Conservation (phyloP, 176 grass and related monocot genomes). For the Cymbopogon citratus region DNA sequence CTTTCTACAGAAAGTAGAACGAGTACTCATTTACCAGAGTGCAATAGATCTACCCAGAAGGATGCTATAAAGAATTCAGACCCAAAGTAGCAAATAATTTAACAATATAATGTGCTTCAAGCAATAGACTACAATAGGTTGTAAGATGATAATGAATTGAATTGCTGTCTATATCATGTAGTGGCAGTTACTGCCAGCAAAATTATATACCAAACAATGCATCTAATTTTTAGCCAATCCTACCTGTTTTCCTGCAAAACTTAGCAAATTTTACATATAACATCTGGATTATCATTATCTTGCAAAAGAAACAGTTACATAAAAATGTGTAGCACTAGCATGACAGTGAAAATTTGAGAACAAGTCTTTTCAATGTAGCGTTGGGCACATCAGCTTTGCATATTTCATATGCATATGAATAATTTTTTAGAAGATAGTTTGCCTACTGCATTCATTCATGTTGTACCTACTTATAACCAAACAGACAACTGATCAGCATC, state of each 20-base stretch:
- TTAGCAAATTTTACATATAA: not conserved
- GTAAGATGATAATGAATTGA: too few species aligned
- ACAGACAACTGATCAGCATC: too few species aligned
- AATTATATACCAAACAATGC: not conserved
- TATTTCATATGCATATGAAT: not conserved
- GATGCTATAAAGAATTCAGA: too few species aligned
- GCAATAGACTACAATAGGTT: too few species aligned
- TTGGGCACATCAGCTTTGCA: not conserved
- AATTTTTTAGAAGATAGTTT: too few species aligned
- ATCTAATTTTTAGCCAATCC: not conserved
- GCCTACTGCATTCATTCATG: too few species aligned
- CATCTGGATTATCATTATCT: not conserved
- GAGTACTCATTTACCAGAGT: constrained; percentile 5
- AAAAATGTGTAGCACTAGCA: too few species aligned
- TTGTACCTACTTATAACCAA: too few species aligned
- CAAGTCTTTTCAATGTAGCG: not conserved
- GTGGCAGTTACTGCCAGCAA: not conserved
- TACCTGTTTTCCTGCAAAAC: not conserved
- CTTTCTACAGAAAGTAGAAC: constrained; percentile 44
- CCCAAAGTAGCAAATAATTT: too few species aligned
- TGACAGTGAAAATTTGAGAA: too few species aligned
- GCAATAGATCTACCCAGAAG: not conserved
- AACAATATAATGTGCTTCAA: too few species aligned
- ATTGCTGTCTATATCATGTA: not conserved
- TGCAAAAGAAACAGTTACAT: not conserved